These are phyloP conservation scores for Drechslerella coelobrocha DNA, from an alignment of 2,329 filamentous ascomycete species.

Conservation along the genomic window DNA sequence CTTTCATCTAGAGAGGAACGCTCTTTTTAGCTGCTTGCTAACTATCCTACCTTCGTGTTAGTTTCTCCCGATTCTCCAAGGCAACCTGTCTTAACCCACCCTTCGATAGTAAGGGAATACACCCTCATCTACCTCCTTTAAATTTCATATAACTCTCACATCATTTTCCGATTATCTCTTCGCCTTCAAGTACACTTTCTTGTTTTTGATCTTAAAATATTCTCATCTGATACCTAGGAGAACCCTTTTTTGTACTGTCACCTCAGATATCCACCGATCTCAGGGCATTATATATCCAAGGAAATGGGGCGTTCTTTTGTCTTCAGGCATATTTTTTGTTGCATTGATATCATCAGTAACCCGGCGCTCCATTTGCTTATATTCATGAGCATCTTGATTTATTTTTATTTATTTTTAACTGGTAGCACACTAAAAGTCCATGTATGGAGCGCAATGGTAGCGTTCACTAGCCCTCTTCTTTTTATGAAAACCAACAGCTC, in stretches of 20 bases:
- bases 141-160: too few relatives aligned
- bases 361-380: slow-evolving; percentile 10
- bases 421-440: too few relatives aligned
- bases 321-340: slow-evolving; percentile 17
- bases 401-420: too few relatives aligned
- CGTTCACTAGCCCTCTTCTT: neutral
- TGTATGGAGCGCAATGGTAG: too few relatives aligned
- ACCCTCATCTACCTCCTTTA: neutral
- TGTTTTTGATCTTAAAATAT: slow-evolving; percentile 14
- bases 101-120: too few relatives aligned
- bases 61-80: slow-evolving; percentile 48
- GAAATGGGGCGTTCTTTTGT: slow-evolving; percentile 30
- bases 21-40: neutral
- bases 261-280: slow-evolving; percentile 39
- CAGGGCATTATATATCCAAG: slow-evolving; percentile 17
- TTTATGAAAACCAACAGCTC: neutral
- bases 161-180: slow-evolving; percentile 3
- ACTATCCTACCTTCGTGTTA: neutral
- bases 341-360: neutral
- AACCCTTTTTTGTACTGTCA: slow-evolving; percentile 14
- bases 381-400: too few relatives aligned
- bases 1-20: neutral
- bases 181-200: neutral
- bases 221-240: slow-evolving; percentile 38
- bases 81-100: slow-evolving; percentile 34